Evolutionary conservation across 768 basidiomycete species (phyloP), one percentile per base, ranked within the genome.

Genomic region (Flagelloscypha sp.): DNA sequence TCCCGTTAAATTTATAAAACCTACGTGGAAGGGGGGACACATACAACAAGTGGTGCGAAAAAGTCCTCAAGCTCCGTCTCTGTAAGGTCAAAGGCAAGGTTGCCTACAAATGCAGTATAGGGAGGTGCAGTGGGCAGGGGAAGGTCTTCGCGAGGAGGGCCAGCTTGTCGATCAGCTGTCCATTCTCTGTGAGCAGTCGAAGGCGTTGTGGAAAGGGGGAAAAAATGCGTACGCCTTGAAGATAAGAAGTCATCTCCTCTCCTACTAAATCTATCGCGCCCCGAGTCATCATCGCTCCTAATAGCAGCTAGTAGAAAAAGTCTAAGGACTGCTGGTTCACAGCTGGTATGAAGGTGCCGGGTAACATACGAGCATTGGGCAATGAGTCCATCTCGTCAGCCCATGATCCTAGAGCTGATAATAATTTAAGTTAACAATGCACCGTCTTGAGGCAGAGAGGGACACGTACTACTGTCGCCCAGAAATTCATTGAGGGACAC

Each of bases 351-450:
- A 33, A 24, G 10, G 15, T 23, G 10, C 27, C 32, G 30, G 12
- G 23, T 20, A 24, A 70, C 92, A 65, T 65, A 98, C 94, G 94
- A 53, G 89, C 93, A 48, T 77, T 84, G 18, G 94, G 94, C 43
- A 98, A 72, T 20, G 72, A 49, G 46, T 95, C 93, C 88, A 97
- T 92, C 61, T 98, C 95, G 56, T 98, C 95, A 6, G 95, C 95
- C 95, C 95, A 99, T 54, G 88, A 93, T 51, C 90, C 94, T 35
- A 86, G 63, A 35, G 79, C 88, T 90, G 40, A 10, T 33, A 34
- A 35, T 37, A 33, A 43, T n/a, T 46, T 32, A 50, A 35, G 42
- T 30, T 44, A 41, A 45, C 29, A 35, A 35, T 35, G 16, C 29
- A 27, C 7, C 28, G 30, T 30, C 20, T 20, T 34, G 20, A 36